Percentiles rank a stretch among this genome's conserved stretches.
Evolutionary conservation across 2,329 filamentous ascomycete species (phyloP).

Genomic region (Apiospora pterosperma): DNA sequence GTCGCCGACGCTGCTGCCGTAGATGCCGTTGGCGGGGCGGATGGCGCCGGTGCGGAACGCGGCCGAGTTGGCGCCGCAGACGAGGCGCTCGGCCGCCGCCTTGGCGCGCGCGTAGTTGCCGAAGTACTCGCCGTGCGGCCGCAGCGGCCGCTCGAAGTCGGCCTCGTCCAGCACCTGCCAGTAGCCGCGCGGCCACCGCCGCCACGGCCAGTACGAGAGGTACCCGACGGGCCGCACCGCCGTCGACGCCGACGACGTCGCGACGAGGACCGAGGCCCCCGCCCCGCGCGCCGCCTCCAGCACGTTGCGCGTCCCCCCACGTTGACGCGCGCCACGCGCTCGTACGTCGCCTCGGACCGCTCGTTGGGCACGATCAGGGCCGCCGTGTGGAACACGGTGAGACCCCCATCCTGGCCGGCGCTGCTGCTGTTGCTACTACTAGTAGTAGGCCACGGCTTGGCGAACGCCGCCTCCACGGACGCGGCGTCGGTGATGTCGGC

Average conservation of each 20-base stretch:
- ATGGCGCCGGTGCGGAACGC: slow-evolving; percentile 51
- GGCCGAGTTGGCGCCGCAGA: slow-evolving; percentile 28
- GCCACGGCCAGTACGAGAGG: slow-evolving; percentile 35
- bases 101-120: slow-evolving; percentile 46
- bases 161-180: slow-evolving; percentile 40
- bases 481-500: slow-evolving; percentile 40
- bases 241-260: slow-evolving; percentile 45
- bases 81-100: slow-evolving; percentile 39
- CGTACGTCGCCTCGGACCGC: slow-evolving; percentile 35
- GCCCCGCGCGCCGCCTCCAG: slow-evolving; percentile 36
- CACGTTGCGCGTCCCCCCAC: slow-evolving; percentile 43
- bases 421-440: no score
- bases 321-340: slow-evolving; percentile 39
- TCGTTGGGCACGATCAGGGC: slow-evolving; percentile 43
- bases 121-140: slow-evolving; percentile 37
- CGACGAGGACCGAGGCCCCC: slow-evolving; percentile 41
- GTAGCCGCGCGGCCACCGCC: slow-evolving; percentile 31
- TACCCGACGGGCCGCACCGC: slow-evolving; percentile 32
- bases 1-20: slow-evolving; percentile 35
- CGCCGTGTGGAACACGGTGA: slow-evolving; percentile 49
- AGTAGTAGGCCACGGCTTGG: slow-evolving; percentile 37
- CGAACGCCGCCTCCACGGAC: slow-evolving; percentile 37
- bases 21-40: slow-evolving; percentile 51
- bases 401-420: slow-evolving; percentile 32
- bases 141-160: slow-evolving; percentile 33